These are phyloP conservation scores for Cucurbita moschata DNA, from an alignment of 306 rosid species.

Conservation along the genomic window DNA sequence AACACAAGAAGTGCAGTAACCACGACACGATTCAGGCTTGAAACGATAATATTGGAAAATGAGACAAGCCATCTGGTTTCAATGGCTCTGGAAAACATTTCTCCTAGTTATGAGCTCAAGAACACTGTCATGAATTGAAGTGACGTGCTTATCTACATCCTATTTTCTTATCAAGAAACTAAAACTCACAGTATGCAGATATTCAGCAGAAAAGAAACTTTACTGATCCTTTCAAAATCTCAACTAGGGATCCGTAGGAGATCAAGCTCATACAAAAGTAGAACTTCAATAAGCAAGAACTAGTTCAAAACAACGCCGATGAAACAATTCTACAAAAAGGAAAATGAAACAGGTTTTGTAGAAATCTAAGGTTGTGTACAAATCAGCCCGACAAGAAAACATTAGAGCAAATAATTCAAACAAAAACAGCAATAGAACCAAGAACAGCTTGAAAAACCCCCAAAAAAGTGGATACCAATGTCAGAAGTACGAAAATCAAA, in stretches of 20 bases:
- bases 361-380: not conserved
- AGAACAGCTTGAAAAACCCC: not conserved
- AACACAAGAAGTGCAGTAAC: not conserved
- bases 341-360: not conserved
- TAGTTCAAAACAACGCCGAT: not conserved
- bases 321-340: not conserved
- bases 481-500: not conserved
- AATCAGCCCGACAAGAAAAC: not conserved
- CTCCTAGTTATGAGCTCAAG: not conserved
- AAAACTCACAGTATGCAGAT: not conserved
- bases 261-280: not conserved
- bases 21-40: not conserved
- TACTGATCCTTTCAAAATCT: not conserved
- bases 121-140: not conserved
- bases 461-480: not conserved
- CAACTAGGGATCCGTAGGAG: not conserved
- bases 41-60: not conserved
- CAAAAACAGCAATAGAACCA: not conserved
- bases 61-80: not conserved
- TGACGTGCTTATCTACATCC: not conserved
- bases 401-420: not conserved
- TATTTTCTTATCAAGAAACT: not conserved
- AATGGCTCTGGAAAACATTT: not conserved
- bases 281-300: not conserved
- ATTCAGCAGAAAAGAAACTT: not conserved